phyloP scores from a whole-genome alignment of 257 asterid genomes.

The Anisodus tanguticus region DNA sequence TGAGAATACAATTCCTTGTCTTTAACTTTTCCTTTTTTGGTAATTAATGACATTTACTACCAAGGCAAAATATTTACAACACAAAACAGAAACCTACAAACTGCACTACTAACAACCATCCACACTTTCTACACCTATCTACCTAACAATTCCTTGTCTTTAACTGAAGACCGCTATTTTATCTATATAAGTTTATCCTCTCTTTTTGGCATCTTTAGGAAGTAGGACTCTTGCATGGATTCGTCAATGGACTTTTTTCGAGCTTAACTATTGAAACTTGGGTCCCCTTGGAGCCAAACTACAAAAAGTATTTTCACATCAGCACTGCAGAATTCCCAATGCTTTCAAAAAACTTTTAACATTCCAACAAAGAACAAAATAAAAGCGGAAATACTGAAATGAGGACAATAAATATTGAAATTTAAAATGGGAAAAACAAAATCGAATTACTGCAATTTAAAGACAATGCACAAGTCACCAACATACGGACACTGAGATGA shows the following conservation, averaged over 20 bases:
- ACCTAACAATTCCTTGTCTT: background rate
- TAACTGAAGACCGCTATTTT: background rate
- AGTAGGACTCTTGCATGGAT: background rate
- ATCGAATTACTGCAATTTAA: background rate
- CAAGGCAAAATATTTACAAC: no score
- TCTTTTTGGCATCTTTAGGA: constrained; percentile 9
- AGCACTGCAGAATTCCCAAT: background rate
- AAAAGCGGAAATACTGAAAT: background rate
- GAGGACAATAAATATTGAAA: background rate
- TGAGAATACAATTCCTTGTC: background rate
- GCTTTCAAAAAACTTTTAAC: background rate
- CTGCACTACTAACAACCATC: no score
- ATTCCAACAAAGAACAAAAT: background rate
- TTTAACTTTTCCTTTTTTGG: no score
- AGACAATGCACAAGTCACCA: background rate
- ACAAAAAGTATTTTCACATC: background rate
- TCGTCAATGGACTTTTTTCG: background rate
- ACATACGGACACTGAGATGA: background rate
- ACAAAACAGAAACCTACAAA: no score
- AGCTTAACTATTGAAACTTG: background rate
- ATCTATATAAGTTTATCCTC: background rate
- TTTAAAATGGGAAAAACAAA: background rate
- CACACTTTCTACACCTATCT: no score
- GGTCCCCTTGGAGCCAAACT: background rate
- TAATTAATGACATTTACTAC: no score